Percentiles rank a stretch among this genome's conserved stretches.
phyloP scores from a whole-genome alignment of 768 basidiomycete species.

The Podaxis mareebaensis region DNA sequence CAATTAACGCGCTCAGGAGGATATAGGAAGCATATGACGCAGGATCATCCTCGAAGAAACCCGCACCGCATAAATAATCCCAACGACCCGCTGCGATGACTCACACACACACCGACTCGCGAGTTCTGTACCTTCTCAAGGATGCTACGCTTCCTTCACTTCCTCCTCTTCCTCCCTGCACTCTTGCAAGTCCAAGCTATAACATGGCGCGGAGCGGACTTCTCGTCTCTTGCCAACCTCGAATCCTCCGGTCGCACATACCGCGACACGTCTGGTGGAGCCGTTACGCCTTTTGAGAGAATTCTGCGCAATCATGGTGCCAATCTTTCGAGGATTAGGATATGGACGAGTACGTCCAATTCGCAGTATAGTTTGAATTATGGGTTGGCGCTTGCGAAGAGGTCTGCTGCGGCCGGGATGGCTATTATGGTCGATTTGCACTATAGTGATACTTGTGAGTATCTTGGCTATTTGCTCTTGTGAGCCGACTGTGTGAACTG shows the following conservation, averaged over 20 bases:
- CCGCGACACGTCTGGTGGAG: slow-evolving; percentile 36
- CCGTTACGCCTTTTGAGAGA: slow-evolving; percentile 42
- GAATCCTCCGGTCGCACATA: slow-evolving; percentile 49
- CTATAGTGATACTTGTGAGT: slow-evolving; percentile 63
- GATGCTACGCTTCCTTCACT: background rate
- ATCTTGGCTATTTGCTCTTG: background rate
- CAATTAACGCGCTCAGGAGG: background rate
- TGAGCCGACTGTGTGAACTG: background rate
- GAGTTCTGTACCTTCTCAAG: no score
- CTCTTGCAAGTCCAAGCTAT: slow-evolving; percentile 33
- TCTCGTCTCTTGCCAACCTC: slow-evolving; percentile 53
- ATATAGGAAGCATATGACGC: background rate
- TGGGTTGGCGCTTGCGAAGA: slow-evolving; percentile 53
- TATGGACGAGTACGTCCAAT: slow-evolving; percentile 63
- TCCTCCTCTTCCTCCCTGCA: background rate
- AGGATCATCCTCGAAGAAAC: slow-evolving; percentile 17
- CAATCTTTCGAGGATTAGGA: slow-evolving; percentile 58
- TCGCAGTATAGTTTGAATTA: slow-evolving; percentile 51
- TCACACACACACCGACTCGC: background rate
- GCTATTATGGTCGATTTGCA: slow-evolving; percentile 57
- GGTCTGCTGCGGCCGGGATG: slow-evolving; percentile 58
- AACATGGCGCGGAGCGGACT: slow-evolving; percentile 55
- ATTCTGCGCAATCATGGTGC: slow-evolving; percentile 55
- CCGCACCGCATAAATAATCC: slow-evolving; percentile 1
- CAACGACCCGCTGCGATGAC: background rate